Conservation (phyloP, 768 basidiomycete genomes). For the Rhodotorula graminis region DNA sequence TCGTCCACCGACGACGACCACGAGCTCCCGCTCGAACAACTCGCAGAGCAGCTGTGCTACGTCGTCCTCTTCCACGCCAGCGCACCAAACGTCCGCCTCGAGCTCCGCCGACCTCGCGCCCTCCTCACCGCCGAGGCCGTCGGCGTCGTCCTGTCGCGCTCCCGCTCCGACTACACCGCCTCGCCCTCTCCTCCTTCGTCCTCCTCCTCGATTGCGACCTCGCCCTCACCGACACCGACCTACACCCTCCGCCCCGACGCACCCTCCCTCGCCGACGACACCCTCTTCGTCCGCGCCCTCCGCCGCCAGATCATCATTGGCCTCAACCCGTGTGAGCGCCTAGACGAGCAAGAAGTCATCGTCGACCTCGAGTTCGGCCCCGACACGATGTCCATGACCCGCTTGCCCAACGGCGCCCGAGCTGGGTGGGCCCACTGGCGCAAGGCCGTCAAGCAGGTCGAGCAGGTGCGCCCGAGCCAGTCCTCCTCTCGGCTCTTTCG, state of each 20-base stretch:
- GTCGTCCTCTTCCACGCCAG: conserved; percentile 46
- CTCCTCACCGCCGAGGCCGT: conserved; percentile 55
- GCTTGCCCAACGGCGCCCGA: conserved; percentile 48
- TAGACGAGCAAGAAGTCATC: conserved; percentile 60
- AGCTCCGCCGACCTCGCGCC: conserved; percentile 54
- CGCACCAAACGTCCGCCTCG: conserved; percentile 50
- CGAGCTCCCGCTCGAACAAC: conserved; percentile 52
- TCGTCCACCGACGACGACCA: background rate
- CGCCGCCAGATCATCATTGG: conserved; percentile 61
- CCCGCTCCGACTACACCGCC: conserved; percentile 12
- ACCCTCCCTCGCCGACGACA: background rate
- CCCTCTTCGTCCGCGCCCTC: conserved; percentile 52
- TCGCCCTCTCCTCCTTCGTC: background rate
- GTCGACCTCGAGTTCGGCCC: conserved; percentile 50
- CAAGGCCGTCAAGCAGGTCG: conserved; percentile 13
- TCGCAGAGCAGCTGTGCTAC: conserved; percentile 52
- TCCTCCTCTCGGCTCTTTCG: too few relatives aligned
- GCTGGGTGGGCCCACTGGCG: conserved; percentile 23
- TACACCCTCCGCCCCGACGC: background rate
- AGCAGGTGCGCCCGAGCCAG: conserved; percentile 5
- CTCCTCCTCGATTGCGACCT: background rate
- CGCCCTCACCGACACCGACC: too few relatives aligned
- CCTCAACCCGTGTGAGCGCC: conserved; percentile 62
- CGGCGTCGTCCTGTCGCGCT: conserved; percentile 48
- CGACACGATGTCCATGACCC: conserved; percentile 37